These are phyloP conservation scores for Leccinum pachyderme DNA, from an alignment of 1,284 basidiomycete species.

Conservation along the genomic window DNA sequence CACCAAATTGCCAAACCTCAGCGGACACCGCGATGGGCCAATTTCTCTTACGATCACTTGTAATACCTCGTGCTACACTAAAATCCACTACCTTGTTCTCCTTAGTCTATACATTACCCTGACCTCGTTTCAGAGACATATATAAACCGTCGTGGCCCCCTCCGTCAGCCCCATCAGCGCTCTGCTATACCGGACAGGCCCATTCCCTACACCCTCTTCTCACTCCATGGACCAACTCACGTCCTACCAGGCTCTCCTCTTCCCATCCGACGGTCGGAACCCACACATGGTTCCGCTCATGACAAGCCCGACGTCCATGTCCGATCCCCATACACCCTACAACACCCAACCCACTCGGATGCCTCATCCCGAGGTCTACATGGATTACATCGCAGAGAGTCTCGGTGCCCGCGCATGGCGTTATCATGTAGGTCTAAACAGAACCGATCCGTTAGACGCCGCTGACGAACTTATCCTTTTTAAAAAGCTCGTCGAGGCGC, in stretches of 20 bases:
- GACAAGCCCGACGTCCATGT: conserved; percentile 56
- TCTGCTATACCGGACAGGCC: conserved; percentile 3
- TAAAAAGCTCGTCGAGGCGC: conserved; percentile 62
- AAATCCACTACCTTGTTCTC: conserved; percentile 21
- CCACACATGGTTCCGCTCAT: conserved; percentile 68
- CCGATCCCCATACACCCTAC: conserved; percentile 42
- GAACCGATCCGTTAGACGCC: conserved; percentile 9
- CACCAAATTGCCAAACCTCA: conserved; percentile 15
- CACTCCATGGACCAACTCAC: conserved; percentile 55
- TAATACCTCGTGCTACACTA: conserved; percentile 29
- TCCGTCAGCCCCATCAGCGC: conserved; percentile 12
- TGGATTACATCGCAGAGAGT: conserved; percentile 79
- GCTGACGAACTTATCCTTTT: conserved; percentile 14
- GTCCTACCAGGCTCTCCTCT: conserved; percentile 61
- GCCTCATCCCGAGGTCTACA: conserved; percentile 78
- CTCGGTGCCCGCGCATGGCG: conserved; percentile 66
- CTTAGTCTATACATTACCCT: conserved; percentile 28
- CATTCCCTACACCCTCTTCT: conserved; percentile 1
- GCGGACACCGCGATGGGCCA: conserved; percentile 11
- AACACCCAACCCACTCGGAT: conserved; percentile 47
- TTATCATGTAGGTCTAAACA: conserved; percentile 52
- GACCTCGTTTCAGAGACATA: conserved; percentile 37
- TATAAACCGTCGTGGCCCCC: conserved; percentile 24
- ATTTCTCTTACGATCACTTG: conserved; percentile 20
- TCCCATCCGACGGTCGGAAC: conserved; percentile 64